These are phyloP conservation scores for Eutrema japonicum DNA, from an alignment of 345 rosid species.

Conservation along the genomic window DNA sequence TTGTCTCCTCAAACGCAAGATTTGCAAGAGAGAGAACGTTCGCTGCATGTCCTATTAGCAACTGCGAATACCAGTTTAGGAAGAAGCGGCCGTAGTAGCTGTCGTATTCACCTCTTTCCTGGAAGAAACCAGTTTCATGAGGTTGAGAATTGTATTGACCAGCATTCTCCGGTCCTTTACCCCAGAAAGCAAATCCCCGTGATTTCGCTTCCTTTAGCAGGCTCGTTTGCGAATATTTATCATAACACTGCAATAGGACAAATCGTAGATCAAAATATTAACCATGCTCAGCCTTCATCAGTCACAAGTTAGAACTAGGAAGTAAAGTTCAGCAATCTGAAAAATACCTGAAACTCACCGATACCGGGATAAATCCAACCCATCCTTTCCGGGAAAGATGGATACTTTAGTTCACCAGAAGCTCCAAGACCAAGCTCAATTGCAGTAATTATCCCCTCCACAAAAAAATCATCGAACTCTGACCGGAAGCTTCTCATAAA, in stretches of 20 bases:
- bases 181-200: conserved; percentile 85
- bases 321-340: conserved; percentile 20
- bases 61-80: conserved; percentile 85
- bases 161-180: conserved; percentile 86
- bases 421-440: conserved; percentile 94
- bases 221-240: conserved; percentile 74
- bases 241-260: conserved; percentile 68
- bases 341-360: conserved; percentile 96
- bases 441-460: conserved; percentile 66
- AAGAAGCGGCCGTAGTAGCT: conserved; percentile 94
- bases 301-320: conserved; percentile 6
- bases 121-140: conserved; percentile 91
- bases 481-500: conserved; percentile 95
- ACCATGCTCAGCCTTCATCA: conserved; percentile 15
- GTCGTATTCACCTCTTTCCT: conserved; percentile 92
- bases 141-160: conserved; percentile 90
- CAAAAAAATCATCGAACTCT: conserved; percentile 85
- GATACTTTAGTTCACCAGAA: conserved; percentile 86
- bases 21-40: conserved; percentile 79
- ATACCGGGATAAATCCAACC: conserved; percentile 97
- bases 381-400: conserved; percentile 81
- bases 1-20: conserved; percentile 83
- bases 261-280: background rate
- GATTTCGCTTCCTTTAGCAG: conserved; percentile 74
- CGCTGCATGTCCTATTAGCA: conserved; percentile 74